Evolutionary conservation across 2,329 filamentous ascomycete species (phyloP), one percentile per base, ranked within the genome.

Genomic region (Tolypocladium ophioglossoides): DNA sequence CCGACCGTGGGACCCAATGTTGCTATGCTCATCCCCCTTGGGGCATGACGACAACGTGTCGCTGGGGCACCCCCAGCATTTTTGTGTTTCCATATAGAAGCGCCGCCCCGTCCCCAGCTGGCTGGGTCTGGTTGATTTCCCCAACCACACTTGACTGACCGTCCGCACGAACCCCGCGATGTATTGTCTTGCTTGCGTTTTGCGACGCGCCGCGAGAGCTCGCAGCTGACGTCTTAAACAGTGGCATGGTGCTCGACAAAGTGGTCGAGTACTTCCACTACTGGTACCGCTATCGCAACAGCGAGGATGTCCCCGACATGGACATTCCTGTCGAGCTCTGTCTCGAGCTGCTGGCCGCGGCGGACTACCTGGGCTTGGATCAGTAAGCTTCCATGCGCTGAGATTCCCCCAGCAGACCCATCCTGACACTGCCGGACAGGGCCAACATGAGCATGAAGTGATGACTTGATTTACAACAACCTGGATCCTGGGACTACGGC

Each of bases 241-340:
- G 86, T 70, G 85, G 83, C 59, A 74, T 85, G 52, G 80, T 91
- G 7, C 80, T 92, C 3, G 87, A 91, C 68, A 90, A 89, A 66
- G 84, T 91, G 35, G 87, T 85, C 68, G 86, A 91, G 70, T 92
- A 91, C 71, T 85, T 91, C 58, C 87, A 90, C 66, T 91, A 91
- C 74, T 87, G 87, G 74, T 85, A 90, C 70, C 85, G 84, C 63
- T 79, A 89, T 70, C 78, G 79, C 52, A 79, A 89, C 60, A 76
- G 76, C 60, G 83, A 85, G 61, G 84, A 90, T 62, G 86, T 91
- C 22, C 83, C 85, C 5, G 88, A 92, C 64, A 86, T 91, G 83
- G 86, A 91, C 18, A 85, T 91, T 55, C 87, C 87, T 14, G 82
- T 87, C 34, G 87, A 91, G 71, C 74, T 91, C 51, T 91, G 87